phyloP scores from a whole-genome alignment of 768 basidiomycete genomes.

The Russula olivacea region DNA sequence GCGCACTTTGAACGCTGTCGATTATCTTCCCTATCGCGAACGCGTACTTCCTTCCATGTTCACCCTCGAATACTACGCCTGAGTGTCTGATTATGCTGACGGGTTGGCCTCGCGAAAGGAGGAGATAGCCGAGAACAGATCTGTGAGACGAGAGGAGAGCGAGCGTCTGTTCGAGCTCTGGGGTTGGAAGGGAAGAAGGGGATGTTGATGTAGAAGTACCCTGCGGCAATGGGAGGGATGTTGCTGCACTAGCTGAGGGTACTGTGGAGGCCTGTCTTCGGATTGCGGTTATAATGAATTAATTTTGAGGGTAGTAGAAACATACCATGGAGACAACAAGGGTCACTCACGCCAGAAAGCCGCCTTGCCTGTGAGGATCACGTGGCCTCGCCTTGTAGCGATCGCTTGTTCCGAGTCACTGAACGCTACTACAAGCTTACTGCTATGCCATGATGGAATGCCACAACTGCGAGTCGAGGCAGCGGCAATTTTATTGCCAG shows the following conservation, averaged over 20 bases:
- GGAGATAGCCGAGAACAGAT: slow-evolving; percentile 81
- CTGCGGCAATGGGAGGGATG: slow-evolving; percentile 25
- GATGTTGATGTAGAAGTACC: slow-evolving; percentile 23
- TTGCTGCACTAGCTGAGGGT: slow-evolving; percentile 20
- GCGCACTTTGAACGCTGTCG: slow-evolving; percentile 66
- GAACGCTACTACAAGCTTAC: neutral
- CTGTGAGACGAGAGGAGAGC: slow-evolving; percentile 71
- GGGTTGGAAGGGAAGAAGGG: slow-evolving; percentile 34
- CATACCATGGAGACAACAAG: neutral
- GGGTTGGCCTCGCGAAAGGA: slow-evolving; percentile 67
- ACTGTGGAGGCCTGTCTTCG: slow-evolving; percentile 11
- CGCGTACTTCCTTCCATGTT: slow-evolving; percentile 73
- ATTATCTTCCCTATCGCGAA: slow-evolving; percentile 68
- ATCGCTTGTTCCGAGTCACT: no score
- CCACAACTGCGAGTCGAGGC: slow-evolving; percentile 25
- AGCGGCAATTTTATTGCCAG: slow-evolving; percentile 25
- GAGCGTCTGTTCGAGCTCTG: slow-evolving; percentile 79
- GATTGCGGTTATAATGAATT: neutral
- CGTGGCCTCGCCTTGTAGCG: neutral
- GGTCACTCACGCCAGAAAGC: neutral
- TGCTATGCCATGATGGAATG: slow-evolving; percentile 27
- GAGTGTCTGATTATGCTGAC: slow-evolving; percentile 79
- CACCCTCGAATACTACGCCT: slow-evolving; percentile 81
- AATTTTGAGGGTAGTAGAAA: neutral
- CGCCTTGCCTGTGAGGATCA: neutral